These are phyloP conservation scores for Saururus chinensis DNA, from an alignment of 164 flowering plant species.

Conservation along the genomic window DNA sequence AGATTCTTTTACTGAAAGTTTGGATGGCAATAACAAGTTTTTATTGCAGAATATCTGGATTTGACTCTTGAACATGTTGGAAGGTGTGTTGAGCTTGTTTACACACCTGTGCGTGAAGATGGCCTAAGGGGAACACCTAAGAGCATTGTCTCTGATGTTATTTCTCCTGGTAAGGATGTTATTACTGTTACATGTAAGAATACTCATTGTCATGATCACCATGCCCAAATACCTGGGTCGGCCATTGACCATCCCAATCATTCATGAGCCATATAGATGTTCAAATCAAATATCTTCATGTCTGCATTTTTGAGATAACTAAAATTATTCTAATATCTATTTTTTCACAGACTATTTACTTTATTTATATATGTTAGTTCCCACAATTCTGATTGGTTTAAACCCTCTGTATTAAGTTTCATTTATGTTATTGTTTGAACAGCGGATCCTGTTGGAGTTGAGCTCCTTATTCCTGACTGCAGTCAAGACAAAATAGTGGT, in stretches of 20 bases:
- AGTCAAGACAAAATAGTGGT: conserved; percentile 55
- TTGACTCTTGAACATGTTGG: conserved; percentile 77
- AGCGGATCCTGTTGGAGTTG: conserved; percentile 85
- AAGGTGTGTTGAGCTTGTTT: conserved; percentile 58
- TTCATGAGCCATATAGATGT: no score
- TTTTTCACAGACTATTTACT: no score
- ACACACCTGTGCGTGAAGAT: conserved; percentile 76
- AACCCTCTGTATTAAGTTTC: no score
- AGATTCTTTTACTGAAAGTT: neutral
- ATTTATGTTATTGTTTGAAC: conserved; percentile 13
- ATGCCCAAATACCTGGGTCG: neutral
- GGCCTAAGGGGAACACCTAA: conserved; percentile 52
- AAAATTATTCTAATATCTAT: no score
- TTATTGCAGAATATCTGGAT: conserved; percentile 50
- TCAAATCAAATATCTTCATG: no score
- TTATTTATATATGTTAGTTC: no score
- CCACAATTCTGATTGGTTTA: no score
- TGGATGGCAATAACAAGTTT: neutral
- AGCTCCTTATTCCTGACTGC: conserved; percentile 63
- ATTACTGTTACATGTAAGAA: neutral
- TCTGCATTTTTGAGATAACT: no score
- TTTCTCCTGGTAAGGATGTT: conserved; percentile 58
- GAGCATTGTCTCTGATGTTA: conserved; percentile 49
- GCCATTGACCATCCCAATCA: no score
- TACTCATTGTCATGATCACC: neutral